Base-by-base conservation (phyloP, 306 rosid genomes). In the Begonia loranthoides region DNA sequence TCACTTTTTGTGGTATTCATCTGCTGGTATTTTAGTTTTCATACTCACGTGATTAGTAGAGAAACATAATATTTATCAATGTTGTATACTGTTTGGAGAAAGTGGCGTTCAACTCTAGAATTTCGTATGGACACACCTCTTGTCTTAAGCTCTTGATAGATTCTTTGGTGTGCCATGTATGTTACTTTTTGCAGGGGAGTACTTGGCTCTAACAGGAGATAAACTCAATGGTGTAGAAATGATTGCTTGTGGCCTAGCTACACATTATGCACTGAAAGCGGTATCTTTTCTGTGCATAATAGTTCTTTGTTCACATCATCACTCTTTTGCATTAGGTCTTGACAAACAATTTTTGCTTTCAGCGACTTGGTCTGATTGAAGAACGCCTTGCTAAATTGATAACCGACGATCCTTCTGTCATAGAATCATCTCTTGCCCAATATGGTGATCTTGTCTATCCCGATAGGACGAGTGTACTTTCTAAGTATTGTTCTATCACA, bases 201-300 rank as follows among this genome's bases (percentile, higher is more conserved):
- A 83, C 74, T 71, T 90, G 44, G 93, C 99, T 61, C 94, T 90
- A 63, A 86, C 99, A 16, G 95, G 95, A 55, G 94, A 90, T 76
- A 86, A 83, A 76, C 93, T 90, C 54, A 76, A 83, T 73, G 99
- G 99, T 48, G 96, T 76, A 36, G 96, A 86, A 75, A 90, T 90
- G 99, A 69, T 90, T 68, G 86, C 84, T n/a, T 78, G 94, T 68
- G 76, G 79, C 76, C 96, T 86, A 60, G 99, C 96, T 48, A 82
- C 96, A 45, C 99, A 92, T 68, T 86, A 76, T 57, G 21, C 79
- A 13, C 63, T 80, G 56, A 78, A 69, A 60, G 94, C 78, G 13
- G 96, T 92, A 68, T 65, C 88, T 63, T 73, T 65, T 49, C 57
- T 38, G 12, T 62, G 34, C 24, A 52, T 59, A 41, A 22, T 44